Base-by-base conservation (phyloP, 2,329 filamentous ascomycete species). In the Hypoxylon sp. region DNA sequence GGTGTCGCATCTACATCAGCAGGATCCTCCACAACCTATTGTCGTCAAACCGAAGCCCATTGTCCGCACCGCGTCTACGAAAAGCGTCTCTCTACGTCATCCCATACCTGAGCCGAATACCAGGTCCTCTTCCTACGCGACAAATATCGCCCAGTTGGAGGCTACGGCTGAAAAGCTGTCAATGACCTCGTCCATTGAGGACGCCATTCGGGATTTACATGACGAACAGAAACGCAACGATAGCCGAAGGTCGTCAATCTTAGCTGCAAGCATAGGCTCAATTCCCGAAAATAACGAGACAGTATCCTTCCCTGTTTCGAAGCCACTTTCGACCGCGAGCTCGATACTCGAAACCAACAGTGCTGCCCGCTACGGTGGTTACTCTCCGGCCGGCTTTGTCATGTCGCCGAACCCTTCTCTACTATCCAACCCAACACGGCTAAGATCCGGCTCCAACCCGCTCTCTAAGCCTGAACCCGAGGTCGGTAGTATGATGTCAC, bases 151-250 rank as follows among this genome's bases (percentile, higher is more conserved):
- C 70, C 87, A 89, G 52, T 86, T 94, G 67, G 91, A 95, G 78
- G 89, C 90, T 70, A 90, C 88, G 9, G 91, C 91, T 51, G 91
- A 94, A 78, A 86, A 88, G 69, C 83, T 94, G 77, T 92, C 90
- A 71, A 86, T 87, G 81, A 90, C 88, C 61, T 91, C 89, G 67
- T 92, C 91, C 67, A 91, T 94, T 74, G 91, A 91, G 73, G 88
- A 91, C 81, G 91, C 92, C 71, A 94, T 94, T 72, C 87, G 90
- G 63, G 88, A 90, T 74, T 83, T 93, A 70, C 89, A 92, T 78
- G 83, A 88, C 65, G 89, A 92, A 78, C 82, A 91, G 74, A 92
- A 92, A 79, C 85, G 88, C 70, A 87, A 83, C 74, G 90, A 91
- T 74, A 92, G 88, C 74, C 84, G 87, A 66, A 84, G 86, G 62